phyloP scores from a whole-genome alignment of 805 yeast genomes.

The Pichia eremophila region DNA sequence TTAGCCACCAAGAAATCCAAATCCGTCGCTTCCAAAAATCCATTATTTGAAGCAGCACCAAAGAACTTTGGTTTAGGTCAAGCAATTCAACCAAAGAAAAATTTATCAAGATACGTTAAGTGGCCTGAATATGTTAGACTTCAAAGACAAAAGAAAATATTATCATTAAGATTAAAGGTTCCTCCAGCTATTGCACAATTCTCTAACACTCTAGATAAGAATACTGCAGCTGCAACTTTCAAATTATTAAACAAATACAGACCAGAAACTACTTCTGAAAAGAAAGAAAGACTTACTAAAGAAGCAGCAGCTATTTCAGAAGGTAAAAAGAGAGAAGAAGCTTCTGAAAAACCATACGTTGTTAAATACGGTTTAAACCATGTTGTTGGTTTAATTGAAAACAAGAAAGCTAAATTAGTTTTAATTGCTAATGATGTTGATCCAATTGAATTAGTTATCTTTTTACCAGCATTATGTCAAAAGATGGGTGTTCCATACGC shows the following conservation, averaged over 20 bases:
- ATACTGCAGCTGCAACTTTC: slow-evolving; percentile 96
- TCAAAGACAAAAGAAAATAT: slow-evolving; percentile 98
- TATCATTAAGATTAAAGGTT: slow-evolving; percentile 92
- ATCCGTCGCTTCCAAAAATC: slow-evolving; percentile 53
- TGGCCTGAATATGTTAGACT: slow-evolving; percentile 99
- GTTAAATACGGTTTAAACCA: slow-evolving; percentile 99
- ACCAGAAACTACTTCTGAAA: slow-evolving; percentile 95
- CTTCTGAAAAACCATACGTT: slow-evolving; percentile 91
- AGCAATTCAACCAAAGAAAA: slow-evolving; percentile 87
- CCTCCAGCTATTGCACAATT: slow-evolving; percentile 98
- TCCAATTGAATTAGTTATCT: slow-evolving; percentile 95
- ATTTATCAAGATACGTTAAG: slow-evolving; percentile 93
- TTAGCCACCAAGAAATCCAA: slow-evolving; percentile 66
- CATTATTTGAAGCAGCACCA: slow-evolving; percentile 83
- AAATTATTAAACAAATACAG: slow-evolving; percentile 98
- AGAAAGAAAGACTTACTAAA: slow-evolving; percentile 97
- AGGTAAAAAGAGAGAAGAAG: slow-evolving; percentile 95
- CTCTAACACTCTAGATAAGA: slow-evolving; percentile 93
- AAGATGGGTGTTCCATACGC: slow-evolving; percentile 99
- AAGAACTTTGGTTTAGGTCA: slow-evolving; percentile 96
- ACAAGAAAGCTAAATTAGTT: slow-evolving; percentile 97
- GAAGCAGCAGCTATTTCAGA: slow-evolving; percentile 99
- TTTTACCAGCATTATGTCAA: slow-evolving; percentile 97
- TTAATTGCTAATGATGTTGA: slow-evolving; percentile 98
- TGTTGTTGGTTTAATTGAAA: slow-evolving; percentile 93